Percentiles rank a stretch among this genome's conserved stretches.
Evolutionary conservation across 345 rosid species (phyloP).

Genomic region (Abelmoschus esculentus): DNA sequence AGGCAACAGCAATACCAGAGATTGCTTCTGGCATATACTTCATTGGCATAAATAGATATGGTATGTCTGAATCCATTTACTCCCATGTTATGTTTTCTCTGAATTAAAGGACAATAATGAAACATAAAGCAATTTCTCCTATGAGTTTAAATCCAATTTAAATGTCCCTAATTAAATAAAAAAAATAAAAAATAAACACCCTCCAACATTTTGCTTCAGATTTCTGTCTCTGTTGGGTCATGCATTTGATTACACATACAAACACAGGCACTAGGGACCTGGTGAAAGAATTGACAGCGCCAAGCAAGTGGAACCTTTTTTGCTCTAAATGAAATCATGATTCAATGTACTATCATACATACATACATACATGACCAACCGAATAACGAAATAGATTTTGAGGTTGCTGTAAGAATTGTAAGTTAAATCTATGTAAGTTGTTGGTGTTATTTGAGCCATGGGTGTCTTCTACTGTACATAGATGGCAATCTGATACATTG

Average conservation of each 20-base stretch:
- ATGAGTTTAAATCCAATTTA: neutral
- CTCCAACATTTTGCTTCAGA: neutral
- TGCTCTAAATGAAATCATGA: neutral
- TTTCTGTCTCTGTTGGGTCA: neutral
- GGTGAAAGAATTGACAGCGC: neutral
- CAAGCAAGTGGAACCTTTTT: neutral
- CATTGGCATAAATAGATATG: neutral
- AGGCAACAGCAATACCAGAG: slow-evolving; percentile 43
- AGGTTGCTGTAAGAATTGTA: neutral
- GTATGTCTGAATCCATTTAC: neutral
- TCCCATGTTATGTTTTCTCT: neutral
- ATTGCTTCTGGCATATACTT: slow-evolving; percentile 27
- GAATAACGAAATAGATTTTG: neutral
- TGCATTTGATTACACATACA: neutral
- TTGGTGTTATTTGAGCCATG: neutral
- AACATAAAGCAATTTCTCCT: neutral
- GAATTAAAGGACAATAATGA: neutral
- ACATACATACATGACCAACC: neutral
- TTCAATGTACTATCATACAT: neutral
- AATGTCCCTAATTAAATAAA: neutral
- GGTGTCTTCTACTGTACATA: neutral
- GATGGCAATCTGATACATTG: neutral
- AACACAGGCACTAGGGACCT: neutral
- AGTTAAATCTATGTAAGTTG: neutral
- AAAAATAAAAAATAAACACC: neutral